phyloP scores from a whole-genome alignment of 1,284 basidiomycete species.

The Coriolopsis trogii region DNA sequence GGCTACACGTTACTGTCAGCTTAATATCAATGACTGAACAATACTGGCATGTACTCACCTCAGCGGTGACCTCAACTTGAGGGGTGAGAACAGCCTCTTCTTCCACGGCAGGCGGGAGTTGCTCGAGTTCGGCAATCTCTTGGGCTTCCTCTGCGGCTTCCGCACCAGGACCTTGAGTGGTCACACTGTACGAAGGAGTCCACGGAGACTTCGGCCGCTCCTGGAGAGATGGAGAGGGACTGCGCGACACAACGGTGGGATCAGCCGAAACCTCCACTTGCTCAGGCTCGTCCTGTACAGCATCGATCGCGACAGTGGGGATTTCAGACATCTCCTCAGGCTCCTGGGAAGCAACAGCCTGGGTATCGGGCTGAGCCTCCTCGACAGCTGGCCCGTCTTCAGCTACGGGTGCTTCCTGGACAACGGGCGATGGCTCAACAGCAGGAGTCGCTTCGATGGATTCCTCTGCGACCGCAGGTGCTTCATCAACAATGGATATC shows the following conservation, averaged over 20 bases:
- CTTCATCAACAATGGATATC: background rate
- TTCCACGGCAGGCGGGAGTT: conserved; percentile 22
- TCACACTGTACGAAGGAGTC: conserved; percentile 48
- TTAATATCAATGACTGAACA: no score
- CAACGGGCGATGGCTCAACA: background rate
- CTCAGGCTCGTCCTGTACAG: conserved; percentile 12
- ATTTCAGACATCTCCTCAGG: conserved; percentile 8
- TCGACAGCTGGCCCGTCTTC: conserved; percentile 1
- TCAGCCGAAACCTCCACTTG: background rate
- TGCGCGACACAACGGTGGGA: conserved; percentile 5
- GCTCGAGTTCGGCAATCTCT: conserved; percentile 31
- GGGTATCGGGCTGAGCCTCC: background rate
- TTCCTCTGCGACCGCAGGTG: background rate
- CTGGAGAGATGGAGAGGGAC: conserved; percentile 17
- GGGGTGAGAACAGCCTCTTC: conserved; percentile 3
- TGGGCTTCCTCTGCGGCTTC: conserved; percentile 26
- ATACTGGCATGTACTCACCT: no score
- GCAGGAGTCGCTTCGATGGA: background rate
- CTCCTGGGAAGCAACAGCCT: background rate
- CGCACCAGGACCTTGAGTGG: conserved; percentile 37
- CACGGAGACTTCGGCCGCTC: conserved; percentile 44
- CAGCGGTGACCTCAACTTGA: conserved; percentile 18
- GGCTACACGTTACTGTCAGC: no score
- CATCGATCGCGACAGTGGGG: conserved; percentile 17
- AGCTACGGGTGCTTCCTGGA: background rate